Percentiles rank a stretch among this genome's conserved stretches.
These are phyloP conservation scores for Podila horticola DNA, from an alignment of 192 early-diverging fungal genomes.

Conservation along the genomic window DNA sequence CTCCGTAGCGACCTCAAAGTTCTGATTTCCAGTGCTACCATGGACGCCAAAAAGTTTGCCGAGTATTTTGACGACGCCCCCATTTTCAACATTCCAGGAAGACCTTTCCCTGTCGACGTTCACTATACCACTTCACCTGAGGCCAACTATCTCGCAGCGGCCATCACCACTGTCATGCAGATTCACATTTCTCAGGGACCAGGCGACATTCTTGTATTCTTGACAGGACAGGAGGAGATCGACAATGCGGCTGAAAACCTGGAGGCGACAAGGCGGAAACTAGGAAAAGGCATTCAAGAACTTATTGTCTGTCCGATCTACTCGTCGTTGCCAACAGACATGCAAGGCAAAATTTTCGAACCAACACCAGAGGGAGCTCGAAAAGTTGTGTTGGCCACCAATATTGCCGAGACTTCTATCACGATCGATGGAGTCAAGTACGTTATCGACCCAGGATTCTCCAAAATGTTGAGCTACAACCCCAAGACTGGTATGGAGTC, in stretches of 20 bases:
- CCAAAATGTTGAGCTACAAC: conserved; percentile 96
- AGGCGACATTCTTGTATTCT: conserved; percentile 95
- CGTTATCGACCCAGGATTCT: conserved; percentile 98
- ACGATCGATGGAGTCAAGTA: conserved; percentile 97
- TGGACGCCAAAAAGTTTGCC: conserved; percentile 97
- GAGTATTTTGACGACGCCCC: conserved; percentile 95
- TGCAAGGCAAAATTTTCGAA: conserved; percentile 98
- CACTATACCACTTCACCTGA: conserved; percentile 97
- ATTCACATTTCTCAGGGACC: conserved; percentile 90
- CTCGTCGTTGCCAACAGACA: conserved; percentile 93
- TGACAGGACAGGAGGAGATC: conserved; percentile 99
- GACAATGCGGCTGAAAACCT: conserved; percentile 89
- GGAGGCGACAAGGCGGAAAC: conserved; percentile 74
- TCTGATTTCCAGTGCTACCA: conserved; percentile 96
- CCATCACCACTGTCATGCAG: conserved; percentile 91
- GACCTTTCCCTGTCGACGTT: conserved; percentile 92
- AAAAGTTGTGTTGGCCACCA: conserved; percentile 97
- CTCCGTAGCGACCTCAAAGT: conserved; percentile 94
- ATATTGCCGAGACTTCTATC: conserved; percentile 99
- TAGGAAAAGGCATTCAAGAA: conserved; percentile 90
- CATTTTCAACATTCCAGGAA: conserved; percentile 94
- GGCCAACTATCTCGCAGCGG: conserved; percentile 95
- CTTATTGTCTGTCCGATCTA: conserved; percentile 97
- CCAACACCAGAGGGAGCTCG: conserved; percentile 93
- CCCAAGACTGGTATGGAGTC: conserved; percentile 97